phyloP scores from a whole-genome alignment of 202 grass and related monocot species.

The Digitaria exilis region DNA sequence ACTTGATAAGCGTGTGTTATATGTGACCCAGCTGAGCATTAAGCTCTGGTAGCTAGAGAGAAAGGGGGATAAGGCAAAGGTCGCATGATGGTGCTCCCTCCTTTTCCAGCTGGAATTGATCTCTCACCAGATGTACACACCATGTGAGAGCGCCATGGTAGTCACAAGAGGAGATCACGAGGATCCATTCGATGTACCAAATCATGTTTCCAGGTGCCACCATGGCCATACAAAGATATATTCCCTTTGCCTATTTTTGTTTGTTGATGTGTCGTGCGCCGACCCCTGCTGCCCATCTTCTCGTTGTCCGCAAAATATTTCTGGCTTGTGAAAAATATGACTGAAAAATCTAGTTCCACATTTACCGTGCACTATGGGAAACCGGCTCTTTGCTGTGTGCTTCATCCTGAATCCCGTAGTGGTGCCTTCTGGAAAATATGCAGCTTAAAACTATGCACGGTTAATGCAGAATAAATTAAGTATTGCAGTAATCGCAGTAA shows the following conservation, averaged over 20 bases:
- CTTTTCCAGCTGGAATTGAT: slow-evolving; percentile 30
- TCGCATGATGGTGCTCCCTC: slow-evolving; percentile 5
- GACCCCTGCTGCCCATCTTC: not conserved
- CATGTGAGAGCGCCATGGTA: slow-evolving; percentile 27
- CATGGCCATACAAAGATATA: slow-evolving; percentile 24
- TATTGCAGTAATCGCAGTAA: not conserved
- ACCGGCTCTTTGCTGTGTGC: no score
- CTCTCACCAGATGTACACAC: slow-evolving; percentile 38
- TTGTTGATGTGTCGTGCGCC: not conserved
- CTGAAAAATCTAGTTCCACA: no score
- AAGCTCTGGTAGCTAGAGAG: slow-evolving; percentile 19
- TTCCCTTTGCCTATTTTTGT: not conserved
- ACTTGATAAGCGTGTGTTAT: slow-evolving; percentile 33
- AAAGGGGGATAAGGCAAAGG: slow-evolving; percentile 32
- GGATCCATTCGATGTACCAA: slow-evolving; percentile 22
- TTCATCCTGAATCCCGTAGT: no score
- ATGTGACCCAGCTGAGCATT: slow-evolving; percentile 41
- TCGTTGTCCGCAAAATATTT: not conserved
- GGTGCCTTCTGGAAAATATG: no score
- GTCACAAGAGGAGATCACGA: not conserved
- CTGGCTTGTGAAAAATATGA: no score
- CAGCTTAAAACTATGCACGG: no score
- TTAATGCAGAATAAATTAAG: no score
- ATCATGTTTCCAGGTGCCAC: not conserved
- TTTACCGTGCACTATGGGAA: no score